Base-by-base conservation (phyloP, 441 rosid species). In the Kokia cookei region DNA sequence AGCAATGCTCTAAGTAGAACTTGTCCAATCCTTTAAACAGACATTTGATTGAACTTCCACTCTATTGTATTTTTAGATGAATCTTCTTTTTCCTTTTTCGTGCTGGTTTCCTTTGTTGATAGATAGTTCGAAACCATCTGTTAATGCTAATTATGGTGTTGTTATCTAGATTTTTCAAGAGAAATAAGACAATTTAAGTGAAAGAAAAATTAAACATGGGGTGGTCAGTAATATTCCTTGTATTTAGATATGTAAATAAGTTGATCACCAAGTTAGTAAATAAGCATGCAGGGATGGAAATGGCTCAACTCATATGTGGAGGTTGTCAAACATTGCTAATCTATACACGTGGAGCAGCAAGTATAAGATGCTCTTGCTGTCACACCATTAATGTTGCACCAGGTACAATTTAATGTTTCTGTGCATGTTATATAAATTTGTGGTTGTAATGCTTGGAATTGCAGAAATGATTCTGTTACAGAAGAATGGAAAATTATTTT, bases 291-390 rank as follows among this genome's bases (percentile, higher is more conserved):
- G 95, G 87, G 63, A 82, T 90, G 90, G 97, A 93, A 57, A 86
- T 90, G 92, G 93, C 98, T 71, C 97, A 92, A 73, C 92, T 96
- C 71, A 75, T 90, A 43, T 96, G 99, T 82, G 89, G 92, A 84
- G 93, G 97, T 81, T 96, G 99, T 76, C 84, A 96, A 78, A 93
- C 98, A 65, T 83, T 88, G 88, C 93, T 96, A 60, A 90, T 93
- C 97, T 90, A 93, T 77, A 48, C 98, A 0, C 95, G 88, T 74
- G 97, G 92, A 27, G 99, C 99, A 69, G 76, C 84, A 65, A 92
- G 97, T 79, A 97, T 96, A 71, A 86, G 97, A 86, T 96, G 99
- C 85, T 91, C 98, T 78, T 96, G 99, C 78, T 96, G 99, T 80
- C 91, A 91, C 75, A 92, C 94, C 51, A 82, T 91, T 47, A 96